Evolutionary conservation across 345 rosid species (phyloP), one percentile per base, ranked within the genome.

Genomic region (Dovyalis caffra): DNA sequence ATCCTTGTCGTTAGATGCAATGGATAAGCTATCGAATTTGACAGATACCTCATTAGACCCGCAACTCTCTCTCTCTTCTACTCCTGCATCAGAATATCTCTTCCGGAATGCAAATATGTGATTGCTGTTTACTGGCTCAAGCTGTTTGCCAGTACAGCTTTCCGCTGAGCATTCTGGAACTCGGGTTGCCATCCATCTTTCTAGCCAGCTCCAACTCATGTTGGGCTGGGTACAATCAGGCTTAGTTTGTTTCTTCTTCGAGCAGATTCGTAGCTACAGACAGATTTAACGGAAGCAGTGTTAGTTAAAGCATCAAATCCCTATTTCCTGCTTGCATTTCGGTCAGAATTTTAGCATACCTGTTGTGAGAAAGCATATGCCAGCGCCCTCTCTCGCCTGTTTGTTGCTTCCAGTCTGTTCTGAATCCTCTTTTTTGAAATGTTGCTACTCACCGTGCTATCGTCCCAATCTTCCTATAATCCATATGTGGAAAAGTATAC

Each of bases 301-400:
- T 37, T 7, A 23, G 34, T 61, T 69, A 28, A 15, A 51, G 64
- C 25, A 63, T 21, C 67, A 15, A 15, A 63, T 34, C 29, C 35
- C 64, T 69, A 37, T 32, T 65, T 69, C 25, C 23, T 16, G 74
- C 37, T 69, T 43, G 23, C 12, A 6, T 71, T 64, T 9, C 20
- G 16, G 26, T 25, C 32, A 32, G 26, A 32, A 38, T 51, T 8
- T 53, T 15, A 1, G 66, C 73, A n/a, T 81, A 94, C 97, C 97
- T 88, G 97, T 70, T 92, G 98, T 64, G 97, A 87, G 80, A 91
- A 92, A 35, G 97, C 97, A 79, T 92, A 94, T 29, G 97, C 98
- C 43, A 91, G 84, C 38, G 98, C 95, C 78, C 97, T 88, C 74
- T 92, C 97, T 0, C 95, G 92, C 79, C 92, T 81, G 16, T 90